These are phyloP conservation scores for Porcisia deanei DNA, from an alignment of 208 protist genomes.

Conservation along the genomic window DNA sequence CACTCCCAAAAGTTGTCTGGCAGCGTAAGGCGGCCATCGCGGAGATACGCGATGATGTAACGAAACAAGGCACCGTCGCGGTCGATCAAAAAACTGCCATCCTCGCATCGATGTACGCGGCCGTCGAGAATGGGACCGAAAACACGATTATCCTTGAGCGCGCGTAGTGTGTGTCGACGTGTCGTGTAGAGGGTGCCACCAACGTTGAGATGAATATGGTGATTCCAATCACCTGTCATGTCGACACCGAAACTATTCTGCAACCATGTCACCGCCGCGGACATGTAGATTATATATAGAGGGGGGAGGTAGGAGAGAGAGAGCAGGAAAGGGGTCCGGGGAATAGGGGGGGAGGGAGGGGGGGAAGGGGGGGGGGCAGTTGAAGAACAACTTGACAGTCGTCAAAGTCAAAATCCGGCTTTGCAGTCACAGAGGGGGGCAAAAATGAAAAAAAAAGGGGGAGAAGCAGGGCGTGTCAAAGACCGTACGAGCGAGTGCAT, in stretches of 20 bases:
- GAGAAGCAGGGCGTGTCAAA: too few species aligned
- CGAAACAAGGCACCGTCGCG: constrained; percentile 67
- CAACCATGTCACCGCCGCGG: constrained; percentile 29
- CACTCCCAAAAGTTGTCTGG: constrained; percentile 66
- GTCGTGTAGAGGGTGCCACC: constrained; percentile 63
- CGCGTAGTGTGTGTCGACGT: constrained; percentile 36
- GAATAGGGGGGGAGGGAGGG: not conserved
- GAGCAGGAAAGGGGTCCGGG: not conserved
- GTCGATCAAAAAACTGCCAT: constrained; percentile 71
- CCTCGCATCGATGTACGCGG: constrained; percentile 37
- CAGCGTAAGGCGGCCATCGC: constrained; percentile 42
- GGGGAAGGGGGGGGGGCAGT: too few species aligned
- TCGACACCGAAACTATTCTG: constrained; percentile 45
- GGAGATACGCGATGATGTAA: constrained; percentile 64
- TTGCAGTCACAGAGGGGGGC: too few species aligned
- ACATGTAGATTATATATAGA: constrained; percentile 2
- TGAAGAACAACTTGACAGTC: too few species aligned
- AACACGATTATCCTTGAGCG: constrained; percentile 35
- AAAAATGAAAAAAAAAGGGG: too few species aligned
- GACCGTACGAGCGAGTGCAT: too few species aligned
- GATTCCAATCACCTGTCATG: constrained; percentile 43
- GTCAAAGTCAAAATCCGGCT: too few species aligned
- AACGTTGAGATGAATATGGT: constrained; percentile 61
- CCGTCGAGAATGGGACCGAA: constrained; percentile 64
- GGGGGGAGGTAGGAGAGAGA: not conserved